Conservation (phyloP, 225 moss, liverwort and hornwort genomes). For the Marchantia paleacea region DNA sequence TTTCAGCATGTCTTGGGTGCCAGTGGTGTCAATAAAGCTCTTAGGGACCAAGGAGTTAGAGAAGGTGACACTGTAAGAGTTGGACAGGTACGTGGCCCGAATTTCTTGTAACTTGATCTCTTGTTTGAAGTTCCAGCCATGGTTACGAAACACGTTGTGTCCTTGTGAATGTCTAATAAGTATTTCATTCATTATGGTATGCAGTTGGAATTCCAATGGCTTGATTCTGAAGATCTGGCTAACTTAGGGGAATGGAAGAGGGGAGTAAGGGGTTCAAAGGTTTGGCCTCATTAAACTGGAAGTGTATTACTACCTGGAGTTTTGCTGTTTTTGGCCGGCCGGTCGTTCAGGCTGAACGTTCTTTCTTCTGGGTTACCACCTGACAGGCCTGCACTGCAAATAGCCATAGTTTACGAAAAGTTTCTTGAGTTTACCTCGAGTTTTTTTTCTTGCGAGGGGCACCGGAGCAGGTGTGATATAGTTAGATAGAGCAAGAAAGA, state of each 20-base stretch:
- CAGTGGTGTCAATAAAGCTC: slow-evolving; percentile 77
- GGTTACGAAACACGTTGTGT: background rate
- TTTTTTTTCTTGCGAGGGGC: background rate
- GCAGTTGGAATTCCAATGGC: slow-evolving; percentile 97
- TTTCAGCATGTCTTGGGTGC: slow-evolving; percentile 94
- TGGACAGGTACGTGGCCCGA: slow-evolving; percentile 55
- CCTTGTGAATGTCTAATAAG: background rate
- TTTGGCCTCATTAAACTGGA: slow-evolving; percentile 75
- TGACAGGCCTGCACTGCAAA: background rate
- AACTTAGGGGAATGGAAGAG: slow-evolving; percentile 90
- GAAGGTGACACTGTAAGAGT: slow-evolving; percentile 95
- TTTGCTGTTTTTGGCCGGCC: background rate
- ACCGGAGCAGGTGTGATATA: slow-evolving; percentile 12
- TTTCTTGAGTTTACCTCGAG: background rate
- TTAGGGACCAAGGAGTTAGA: slow-evolving; percentile 75
- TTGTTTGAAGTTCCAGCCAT: background rate
- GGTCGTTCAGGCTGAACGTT: background rate
- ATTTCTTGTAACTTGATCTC: background rate
- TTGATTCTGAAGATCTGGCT: slow-evolving; percentile 79
- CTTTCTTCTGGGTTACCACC: background rate
- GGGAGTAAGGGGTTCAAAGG: slow-evolving; percentile 80
- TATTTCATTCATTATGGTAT: background rate
- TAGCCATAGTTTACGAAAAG: background rate
- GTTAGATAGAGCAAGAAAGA: background rate
- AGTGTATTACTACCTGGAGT: background rate